Base-by-base conservation (phyloP, 441 rosid genomes). In the Mallotus japonicus region DNA sequence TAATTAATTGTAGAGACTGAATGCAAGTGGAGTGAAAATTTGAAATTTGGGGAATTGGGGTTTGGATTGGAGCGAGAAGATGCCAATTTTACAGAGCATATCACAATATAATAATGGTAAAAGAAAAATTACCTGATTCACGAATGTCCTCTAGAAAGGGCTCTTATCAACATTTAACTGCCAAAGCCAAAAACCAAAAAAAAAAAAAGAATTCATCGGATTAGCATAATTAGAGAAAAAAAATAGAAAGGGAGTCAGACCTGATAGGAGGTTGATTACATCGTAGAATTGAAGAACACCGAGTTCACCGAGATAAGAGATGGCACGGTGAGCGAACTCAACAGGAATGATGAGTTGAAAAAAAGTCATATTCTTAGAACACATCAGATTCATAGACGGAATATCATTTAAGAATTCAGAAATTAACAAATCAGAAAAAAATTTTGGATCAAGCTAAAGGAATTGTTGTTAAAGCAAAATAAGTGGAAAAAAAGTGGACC, bases 351-450 rank as follows among this genome's bases (percentile, higher is more conserved):
- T 96, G 75, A 96, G 93, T 85, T 93, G 97, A 8, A 92, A 97
- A 49, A 89, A 87, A 51, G 90, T 79, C 97, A 96, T 96, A 89
- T 87, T 88, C 90, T 92, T 97, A 57, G 98, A 96, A 24, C 97
- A 91, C 97, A 92, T 89, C 91, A 92, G 96, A 93, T 93, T 97
- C 98, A 96, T 96, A 37, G 94, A 50, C 57, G 96, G 94, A 76
- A 93, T 72, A 68, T 84, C 81, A 40, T 93, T 93, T 13, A 95
- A 59, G 80, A 87, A 90, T 76, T 67, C 70, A 54, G 22, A 14
- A 68, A 28, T 28, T 28, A 28, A 2, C 32, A 28, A 28, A 28
- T 28, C 3, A 3, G 32, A 2, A 28, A 28, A 28, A 28, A 28
- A 28, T 1, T 1, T 28, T 28, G 0, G 28, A 24, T 24, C 28